Conservation (phyloP, 2,329 filamentous ascomycete species). For the Magnaporthiopsis incrustans region DNA sequence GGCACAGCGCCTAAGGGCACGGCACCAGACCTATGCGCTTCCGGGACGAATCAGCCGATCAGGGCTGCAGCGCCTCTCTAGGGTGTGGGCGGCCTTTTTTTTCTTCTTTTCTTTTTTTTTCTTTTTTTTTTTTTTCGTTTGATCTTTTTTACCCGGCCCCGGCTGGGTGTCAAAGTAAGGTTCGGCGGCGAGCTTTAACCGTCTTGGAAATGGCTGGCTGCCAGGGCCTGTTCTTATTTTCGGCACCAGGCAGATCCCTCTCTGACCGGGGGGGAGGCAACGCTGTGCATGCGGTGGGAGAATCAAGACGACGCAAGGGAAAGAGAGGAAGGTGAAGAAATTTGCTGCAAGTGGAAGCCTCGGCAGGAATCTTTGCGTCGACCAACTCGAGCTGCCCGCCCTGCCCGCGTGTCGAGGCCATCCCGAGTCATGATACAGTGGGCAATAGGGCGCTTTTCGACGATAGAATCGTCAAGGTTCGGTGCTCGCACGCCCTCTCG, state of each 20-base stretch:
- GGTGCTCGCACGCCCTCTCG: background rate
- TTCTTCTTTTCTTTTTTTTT: no score
- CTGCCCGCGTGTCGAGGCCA: constrained; percentile 1
- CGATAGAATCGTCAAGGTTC: background rate
- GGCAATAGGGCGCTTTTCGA: background rate
- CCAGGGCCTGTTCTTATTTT: background rate
- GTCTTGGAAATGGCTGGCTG: background rate
- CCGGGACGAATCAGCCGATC: background rate
- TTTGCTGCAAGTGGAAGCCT: background rate
- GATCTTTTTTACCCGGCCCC: background rate
- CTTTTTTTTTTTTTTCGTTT: background rate
- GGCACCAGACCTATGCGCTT: background rate
- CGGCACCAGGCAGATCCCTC: background rate
- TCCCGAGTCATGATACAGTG: constrained; percentile 2
- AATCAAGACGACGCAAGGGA: background rate
- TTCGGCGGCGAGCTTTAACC: background rate
- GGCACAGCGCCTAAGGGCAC: background rate
- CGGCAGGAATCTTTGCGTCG: background rate
- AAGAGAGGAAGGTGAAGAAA: background rate
- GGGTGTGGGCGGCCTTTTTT: background rate
- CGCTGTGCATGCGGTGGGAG: background rate
- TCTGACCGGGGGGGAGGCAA: background rate
- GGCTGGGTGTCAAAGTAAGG: background rate
- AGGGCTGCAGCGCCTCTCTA: background rate
- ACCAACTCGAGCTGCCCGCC: no score